Conservation (phyloP, 306 rosid genomes). For the Trifolium repens region DNA sequence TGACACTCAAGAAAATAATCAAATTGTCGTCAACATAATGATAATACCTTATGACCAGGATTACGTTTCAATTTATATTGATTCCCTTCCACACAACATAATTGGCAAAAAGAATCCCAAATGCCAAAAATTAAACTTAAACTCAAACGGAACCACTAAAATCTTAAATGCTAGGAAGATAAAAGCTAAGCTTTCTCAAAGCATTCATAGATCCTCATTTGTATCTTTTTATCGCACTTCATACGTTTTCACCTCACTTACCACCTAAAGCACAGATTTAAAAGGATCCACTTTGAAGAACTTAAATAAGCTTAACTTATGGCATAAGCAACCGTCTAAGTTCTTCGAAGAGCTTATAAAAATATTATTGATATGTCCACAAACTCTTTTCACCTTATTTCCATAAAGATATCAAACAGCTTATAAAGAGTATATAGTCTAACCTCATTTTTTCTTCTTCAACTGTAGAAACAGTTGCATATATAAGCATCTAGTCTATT, state of each 20-base stretch:
- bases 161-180: not conserved
- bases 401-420: not conserved
- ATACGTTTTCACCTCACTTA: not conserved
- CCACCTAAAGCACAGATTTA: constrained; percentile 10
- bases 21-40: not conserved
- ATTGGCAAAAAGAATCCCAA: no score
- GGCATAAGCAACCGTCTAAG: not conserved
- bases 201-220: not conserved
- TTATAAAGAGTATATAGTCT: not conserved
- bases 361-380: not conserved
- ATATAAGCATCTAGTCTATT: not conserved
- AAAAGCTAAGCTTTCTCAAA: constrained; percentile 16
- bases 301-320: constrained; percentile 18
- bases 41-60: not conserved
- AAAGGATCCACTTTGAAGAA: not conserved
- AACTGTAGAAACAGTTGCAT: not conserved
- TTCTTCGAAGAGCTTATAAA: not conserved
- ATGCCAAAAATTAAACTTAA: not conserved
- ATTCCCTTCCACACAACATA: no score
- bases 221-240: not conserved
- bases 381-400: not conserved
- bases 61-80: constrained; percentile 10
- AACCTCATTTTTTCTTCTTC: not conserved
- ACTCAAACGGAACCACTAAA: not conserved
- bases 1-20: constrained; percentile 27